Base-by-base conservation (phyloP, 1,284 basidiomycete genomes). In the Ceratobasidium sp. region DNA sequence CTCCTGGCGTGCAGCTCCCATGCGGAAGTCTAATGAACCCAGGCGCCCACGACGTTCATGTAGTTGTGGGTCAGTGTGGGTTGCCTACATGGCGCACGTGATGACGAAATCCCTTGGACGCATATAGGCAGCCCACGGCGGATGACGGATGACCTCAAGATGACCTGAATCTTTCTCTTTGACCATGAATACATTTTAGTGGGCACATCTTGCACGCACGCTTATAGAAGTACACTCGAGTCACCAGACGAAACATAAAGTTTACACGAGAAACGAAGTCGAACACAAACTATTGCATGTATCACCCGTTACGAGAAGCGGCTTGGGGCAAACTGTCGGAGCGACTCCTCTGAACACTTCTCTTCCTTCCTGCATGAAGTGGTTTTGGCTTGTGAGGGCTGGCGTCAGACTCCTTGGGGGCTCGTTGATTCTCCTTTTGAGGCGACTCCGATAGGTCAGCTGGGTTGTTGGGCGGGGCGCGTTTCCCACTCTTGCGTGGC, bases 51-150 rank as follows among this genome's bases (percentile, higher is more conserved):
- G 42, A 62, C n/a, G 26, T 48, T 12, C 28, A 7, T n/a, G 46
- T 20, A 20, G 23, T 23, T 46, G 62, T 67, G 65, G 65, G 65
- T 67, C 23, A 20, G 10, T 52, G 50, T 52, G 50, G 50, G 50
- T 54, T 54, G 52, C 13, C 13, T 46, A 13, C 66, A 62, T 33
- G 48, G 15, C 23, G 38, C 61, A 75, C 61, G 73, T 75, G 61
- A 75, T 13, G 15, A 23, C n/a, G n/a, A 17, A 44, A 9, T 40
- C 28, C 23, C 61, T 65, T 56, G 28, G 20, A 65, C 73, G 73
- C 73, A 75, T 75, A 75, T 66, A 75, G 73, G 50, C 20, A 42
- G 46, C 73, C 73, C 73, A 75, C 73, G 62, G 44, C 48, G 20
- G 26, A 50, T 42, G 10, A 28, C 28, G 38, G 20, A 54, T 68